Base-by-base conservation (phyloP, 2,329 filamentous ascomycete genomes). In the Xylariaceae sp. region DNA sequence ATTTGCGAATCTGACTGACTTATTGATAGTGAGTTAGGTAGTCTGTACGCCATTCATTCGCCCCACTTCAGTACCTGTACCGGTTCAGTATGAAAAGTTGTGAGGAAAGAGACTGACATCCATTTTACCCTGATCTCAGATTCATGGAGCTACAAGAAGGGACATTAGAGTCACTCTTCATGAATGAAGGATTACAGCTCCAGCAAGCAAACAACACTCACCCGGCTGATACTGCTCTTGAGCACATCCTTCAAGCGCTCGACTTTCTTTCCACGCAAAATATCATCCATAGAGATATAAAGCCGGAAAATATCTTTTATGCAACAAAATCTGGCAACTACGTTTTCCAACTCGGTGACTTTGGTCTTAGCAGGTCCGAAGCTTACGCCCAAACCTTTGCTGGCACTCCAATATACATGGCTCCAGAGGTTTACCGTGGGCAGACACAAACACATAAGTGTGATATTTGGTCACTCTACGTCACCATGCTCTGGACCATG, bases 231-330 rank as follows among this genome's bases (percentile, higher is more conserved):
- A 38, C 4, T 5, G 16, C 16, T 4, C 33, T 62, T 2, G 39
- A 53, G 14, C 57, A 64, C 11, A 60, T 63, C 53, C 57, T 65
- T 2, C 54, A 56, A 42, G 62, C 59, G 0, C 39, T 65, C 2
- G 59, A 63, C 16, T 63, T 39, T 19, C 50, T 63, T 5, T 39
- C 51, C 6, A 31, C 14, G 1, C 38, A 56, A 11, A 43, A 50
- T 19, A 47, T 65, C 33, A 40, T 60, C 28, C 61, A 65, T 18
- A 49, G 59, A 28, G 61, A 64, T 38, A 33, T 64, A 13, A 63
- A 64, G 47, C 61, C 60, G 1, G 56, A 44, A 2, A 62, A 60
- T 33, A 61, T 63, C 36, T 50, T 61, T 9, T 63, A 56, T 46
- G 17, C 36, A 12, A 39, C 17, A 9, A 17, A 19, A 42, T 38